A percentile compares a stretch with the other conserved stretches of the same genome.
phyloP scores from a whole-genome alignment of 306 rosid species.

The Sicyos baderoa region DNA sequence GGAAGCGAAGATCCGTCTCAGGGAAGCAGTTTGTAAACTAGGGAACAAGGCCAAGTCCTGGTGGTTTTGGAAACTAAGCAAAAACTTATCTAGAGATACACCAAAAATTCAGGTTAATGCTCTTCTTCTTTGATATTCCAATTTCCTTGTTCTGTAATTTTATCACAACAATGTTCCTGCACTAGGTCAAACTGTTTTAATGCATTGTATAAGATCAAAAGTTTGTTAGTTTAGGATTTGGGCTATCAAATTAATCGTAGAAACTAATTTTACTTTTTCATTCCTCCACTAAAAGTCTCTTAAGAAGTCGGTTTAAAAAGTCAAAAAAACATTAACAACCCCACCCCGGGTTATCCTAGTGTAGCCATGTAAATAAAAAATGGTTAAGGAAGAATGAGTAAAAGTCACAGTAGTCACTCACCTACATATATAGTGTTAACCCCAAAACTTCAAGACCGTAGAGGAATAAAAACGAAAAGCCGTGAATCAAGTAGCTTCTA shows the following conservation, averaged over 20 bases:
- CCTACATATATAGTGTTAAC: too few relatives aligned
- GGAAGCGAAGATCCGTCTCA: conserved; percentile 58
- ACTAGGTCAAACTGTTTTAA: not conserved
- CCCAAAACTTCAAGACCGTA: too few relatives aligned
- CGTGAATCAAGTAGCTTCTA: too few relatives aligned
- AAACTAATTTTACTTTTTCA: not conserved
- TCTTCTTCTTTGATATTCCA: conserved; percentile 2
- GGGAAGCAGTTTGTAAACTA: conserved; percentile 46
- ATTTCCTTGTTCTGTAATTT: conserved; percentile 2
- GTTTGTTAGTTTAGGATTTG: not conserved
- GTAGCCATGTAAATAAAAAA: too few relatives aligned
- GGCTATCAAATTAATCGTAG: conserved; percentile 4
- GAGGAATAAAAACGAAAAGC: too few relatives aligned
- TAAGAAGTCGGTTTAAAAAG: not conserved
- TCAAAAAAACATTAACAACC: not conserved
- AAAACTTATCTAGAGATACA: not conserved
- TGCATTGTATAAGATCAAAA: too few relatives aligned
- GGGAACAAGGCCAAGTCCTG: conserved; percentile 57
- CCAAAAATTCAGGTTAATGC: not conserved
- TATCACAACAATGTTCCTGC: not conserved
- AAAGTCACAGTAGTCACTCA: too few relatives aligned
- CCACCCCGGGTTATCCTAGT: too few relatives aligned
- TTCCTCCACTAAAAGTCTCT: not conserved
- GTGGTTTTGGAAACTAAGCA: conserved; percentile 69
- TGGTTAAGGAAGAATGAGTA: too few relatives aligned